Evolutionary conservation across 2,329 filamentous ascomycete species (phyloP).

Genomic region (Bipolaris sorokiniana): DNA sequence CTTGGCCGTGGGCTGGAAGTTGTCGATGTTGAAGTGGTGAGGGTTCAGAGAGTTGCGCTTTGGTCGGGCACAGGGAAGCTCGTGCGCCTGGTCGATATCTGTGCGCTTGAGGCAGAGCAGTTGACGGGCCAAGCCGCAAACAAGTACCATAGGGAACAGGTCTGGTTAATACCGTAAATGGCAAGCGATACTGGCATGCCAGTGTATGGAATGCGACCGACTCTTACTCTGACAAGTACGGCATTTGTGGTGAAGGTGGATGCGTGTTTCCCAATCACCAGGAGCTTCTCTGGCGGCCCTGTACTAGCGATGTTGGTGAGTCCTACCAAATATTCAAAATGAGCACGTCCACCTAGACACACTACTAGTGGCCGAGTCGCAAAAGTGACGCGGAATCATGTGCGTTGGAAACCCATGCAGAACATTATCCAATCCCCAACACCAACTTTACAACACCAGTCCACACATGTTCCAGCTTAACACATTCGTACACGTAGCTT

Average conservation of each 20-base stretch:
- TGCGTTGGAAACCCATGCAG: background rate
- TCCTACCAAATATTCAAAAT: background rate
- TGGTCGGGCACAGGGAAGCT: conserved; percentile 9
- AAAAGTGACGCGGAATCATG: conserved; percentile 21
- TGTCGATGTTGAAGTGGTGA: background rate
- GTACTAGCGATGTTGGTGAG: background rate
- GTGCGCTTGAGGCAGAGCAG: conserved; percentile 14
- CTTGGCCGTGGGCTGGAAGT: conserved; percentile 3
- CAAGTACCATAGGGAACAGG: conserved; percentile 7
- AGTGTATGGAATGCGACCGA: background rate
- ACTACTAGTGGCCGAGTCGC: conserved; percentile 8
- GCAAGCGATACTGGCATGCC: conserved; percentile 6
- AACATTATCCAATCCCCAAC: background rate
- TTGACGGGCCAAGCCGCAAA: conserved; percentile 1
- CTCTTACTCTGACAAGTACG: conserved; percentile 1
- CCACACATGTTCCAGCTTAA: background rate
- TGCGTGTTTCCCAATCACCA: background rate
- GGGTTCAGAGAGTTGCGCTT: background rate
- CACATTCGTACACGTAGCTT: background rate
- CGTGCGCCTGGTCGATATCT: conserved; percentile 15
- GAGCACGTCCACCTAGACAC: background rate
- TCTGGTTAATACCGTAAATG: conserved; percentile 5
- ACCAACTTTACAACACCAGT: background rate
- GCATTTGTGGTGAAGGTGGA: conserved; percentile 4
- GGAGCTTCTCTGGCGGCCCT: background rate